These are phyloP conservation scores for Arctostaphylos glauca DNA, from an alignment of 148 eudicot species.

Conservation along the genomic window DNA sequence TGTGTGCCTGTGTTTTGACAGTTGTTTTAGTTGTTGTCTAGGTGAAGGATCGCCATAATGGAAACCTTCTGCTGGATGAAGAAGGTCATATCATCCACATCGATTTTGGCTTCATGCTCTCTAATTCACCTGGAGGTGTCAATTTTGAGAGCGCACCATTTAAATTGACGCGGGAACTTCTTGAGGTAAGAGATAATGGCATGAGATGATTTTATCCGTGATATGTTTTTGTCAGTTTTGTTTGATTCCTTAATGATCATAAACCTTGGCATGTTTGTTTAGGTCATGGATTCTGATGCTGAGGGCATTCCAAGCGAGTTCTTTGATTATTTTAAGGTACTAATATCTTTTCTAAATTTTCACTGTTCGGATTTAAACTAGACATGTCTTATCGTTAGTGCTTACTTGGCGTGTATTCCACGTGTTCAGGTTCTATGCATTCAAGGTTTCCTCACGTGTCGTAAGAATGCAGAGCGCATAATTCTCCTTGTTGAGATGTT, in stretches of 20 bases:
- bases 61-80: slow-evolving; percentile 94
- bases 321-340: slow-evolving; percentile 93
- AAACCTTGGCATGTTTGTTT: slow-evolving; percentile 27
- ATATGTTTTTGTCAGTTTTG: not conserved
- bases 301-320: slow-evolving; percentile 98
- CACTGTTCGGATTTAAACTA: not conserved
- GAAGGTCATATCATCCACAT: slow-evolving; percentile 99
- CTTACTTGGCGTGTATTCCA: slow-evolving; percentile 3
- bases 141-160: slow-evolving; percentile 99
- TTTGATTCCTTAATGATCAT: slow-evolving; percentile 3
- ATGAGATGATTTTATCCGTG: not conserved
- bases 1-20: not conserved
- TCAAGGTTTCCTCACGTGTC: slow-evolving; percentile 97
- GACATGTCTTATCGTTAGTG: not conserved
- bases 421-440: slow-evolving; percentile 89
- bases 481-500: slow-evolving; percentile 99
- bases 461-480: slow-evolving; percentile 97
- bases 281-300: slow-evolving; percentile 99
- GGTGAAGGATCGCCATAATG: slow-evolving; percentile 99
- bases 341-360: slow-evolving; percentile 16
- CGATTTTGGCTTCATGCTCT: slow-evolving; percentile 98
- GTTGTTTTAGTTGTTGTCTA: slow-evolving; percentile 23
- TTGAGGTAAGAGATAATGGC: slow-evolving; percentile 57
- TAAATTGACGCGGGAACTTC: slow-evolving; percentile 97
- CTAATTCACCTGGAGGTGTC: slow-evolving; percentile 98